Evolutionary conservation across 2,329 filamentous ascomycete genomes (phyloP), one percentile per base, ranked within the genome.

Genomic region (Alternaria infectoria): DNA sequence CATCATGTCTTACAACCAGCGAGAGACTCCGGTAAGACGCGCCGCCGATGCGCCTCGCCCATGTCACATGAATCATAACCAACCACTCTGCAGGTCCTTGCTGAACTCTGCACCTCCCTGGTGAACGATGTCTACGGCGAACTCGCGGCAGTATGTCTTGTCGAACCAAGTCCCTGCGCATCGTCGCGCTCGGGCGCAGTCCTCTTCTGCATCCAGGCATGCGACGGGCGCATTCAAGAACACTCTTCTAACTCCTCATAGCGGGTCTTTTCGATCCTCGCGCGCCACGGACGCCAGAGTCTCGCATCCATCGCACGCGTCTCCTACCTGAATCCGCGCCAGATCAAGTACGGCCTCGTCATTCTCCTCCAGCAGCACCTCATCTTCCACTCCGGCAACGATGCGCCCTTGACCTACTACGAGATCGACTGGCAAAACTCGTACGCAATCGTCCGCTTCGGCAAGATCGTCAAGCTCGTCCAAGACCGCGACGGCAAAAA

Each of bases 41-140:
- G 64, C 30, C 54, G 36, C 54, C 58, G 13, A 54, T 56, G 61
- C 56, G 55, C 54, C 32, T 52, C 61, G 36, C 28, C 19, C 15
- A 79, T 79, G 79, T 44, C 28, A 23, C n/a, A 79, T 79, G 79
- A 73, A 70, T 67, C 65, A 69, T 61, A 64, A 65, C 67, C 86
- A 89, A 77, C 69, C 54, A 32, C 49, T 4, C 49, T 60, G 86
- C 92, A 95, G 92, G 85, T 89, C 82, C 83, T 91, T 71, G 89
- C 91, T 76, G 93, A 97, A 87, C 92, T 98, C 77, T 97, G 93
- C 85, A 88, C 90, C 83, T 89, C 97, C 78, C 87, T 97, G 67
- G 90, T 98, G 68, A 90, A 93, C 77, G 93, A 97, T 79, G 86
- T 92, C 63, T 95, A 96, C 80, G 96, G 96, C 77, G 92, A 97